phyloP scores from a whole-genome alignment of 176 grass and related monocot genomes.

The Phoenix roebelenii region DNA sequence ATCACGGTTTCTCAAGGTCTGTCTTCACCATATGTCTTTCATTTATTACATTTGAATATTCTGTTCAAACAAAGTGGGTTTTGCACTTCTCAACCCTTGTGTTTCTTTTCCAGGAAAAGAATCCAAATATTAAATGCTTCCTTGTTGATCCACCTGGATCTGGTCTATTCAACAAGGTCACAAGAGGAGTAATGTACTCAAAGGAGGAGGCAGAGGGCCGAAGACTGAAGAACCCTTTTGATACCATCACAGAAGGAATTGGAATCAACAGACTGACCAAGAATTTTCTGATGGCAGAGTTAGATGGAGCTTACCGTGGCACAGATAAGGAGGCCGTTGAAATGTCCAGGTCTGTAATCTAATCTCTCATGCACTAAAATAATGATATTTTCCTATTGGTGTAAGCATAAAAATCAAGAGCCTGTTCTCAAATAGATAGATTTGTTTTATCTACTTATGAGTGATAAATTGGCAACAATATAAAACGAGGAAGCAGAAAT shows the following conservation, averaged over 20 bases:
- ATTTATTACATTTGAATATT: conserved; percentile 20
- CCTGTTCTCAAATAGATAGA: too few relatives aligned
- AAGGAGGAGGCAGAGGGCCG: conserved; percentile 95
- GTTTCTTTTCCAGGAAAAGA: conserved; percentile 52
- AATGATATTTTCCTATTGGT: too few relatives aligned
- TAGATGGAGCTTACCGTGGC: conserved; percentile 83
- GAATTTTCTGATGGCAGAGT: conserved; percentile 86
- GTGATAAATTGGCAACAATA: too few relatives aligned
- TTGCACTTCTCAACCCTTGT: conserved; percentile 10
- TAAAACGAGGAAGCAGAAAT: too few relatives aligned
- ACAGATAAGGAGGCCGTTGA: conserved; percentile 86
- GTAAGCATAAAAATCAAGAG: too few relatives aligned
- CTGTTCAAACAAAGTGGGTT: conserved; percentile 6
- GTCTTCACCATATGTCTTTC: conserved; percentile 10
- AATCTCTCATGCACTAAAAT: neutral
- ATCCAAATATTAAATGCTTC: conserved; percentile 70
- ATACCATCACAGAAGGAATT: conserved; percentile 95
- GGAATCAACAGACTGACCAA: conserved; percentile 89
- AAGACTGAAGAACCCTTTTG: conserved; percentile 91
- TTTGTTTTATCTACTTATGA: too few relatives aligned
- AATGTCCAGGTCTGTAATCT: conserved; percentile 73
- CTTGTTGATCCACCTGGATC: conserved; percentile 89
- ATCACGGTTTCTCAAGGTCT: conserved; percentile 82
- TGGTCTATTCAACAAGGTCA: conserved; percentile 91
- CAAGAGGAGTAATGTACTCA: conserved; percentile 89